Percentiles rank a stretch among this genome's conserved stretches.
These are phyloP conservation scores for Saccharomycopsis sp. DNA, from an alignment of 805 yeast species.

Conservation along the genomic window DNA sequence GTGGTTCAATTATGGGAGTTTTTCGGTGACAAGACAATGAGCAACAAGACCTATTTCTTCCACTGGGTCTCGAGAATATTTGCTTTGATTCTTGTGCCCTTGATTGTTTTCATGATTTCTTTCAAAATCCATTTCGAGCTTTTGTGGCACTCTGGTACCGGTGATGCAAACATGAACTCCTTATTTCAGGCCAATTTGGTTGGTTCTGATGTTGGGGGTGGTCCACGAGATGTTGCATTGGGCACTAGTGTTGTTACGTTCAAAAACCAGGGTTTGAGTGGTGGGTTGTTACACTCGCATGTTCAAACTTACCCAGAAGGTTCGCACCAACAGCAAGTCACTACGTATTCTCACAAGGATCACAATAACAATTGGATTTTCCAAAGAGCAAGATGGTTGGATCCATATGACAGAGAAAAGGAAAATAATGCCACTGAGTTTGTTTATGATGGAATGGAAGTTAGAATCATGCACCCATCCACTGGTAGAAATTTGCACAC, in stretches of 20 bases:
- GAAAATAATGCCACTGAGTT: conserved; percentile 25
- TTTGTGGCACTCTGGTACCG: conserved; percentile 69
- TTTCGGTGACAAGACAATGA: conserved; percentile 57
- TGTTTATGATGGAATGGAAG: conserved; percentile 48
- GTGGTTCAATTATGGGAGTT: conserved; percentile 78
- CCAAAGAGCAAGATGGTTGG: conserved; percentile 38
- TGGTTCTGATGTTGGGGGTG: conserved; percentile 56
- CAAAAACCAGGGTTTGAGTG: conserved; percentile 63
- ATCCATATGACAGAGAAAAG: conserved; percentile 24
- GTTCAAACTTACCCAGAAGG: conserved; percentile 66
- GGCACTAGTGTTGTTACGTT: conserved; percentile 41
- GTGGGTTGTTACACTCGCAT: conserved; percentile 71
- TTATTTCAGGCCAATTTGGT: conserved; percentile 70
- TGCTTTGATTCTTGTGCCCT: conserved; percentile 58
- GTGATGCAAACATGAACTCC: conserved; percentile 71
- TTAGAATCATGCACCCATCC: conserved; percentile 53
- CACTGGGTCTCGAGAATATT: conserved; percentile 64
- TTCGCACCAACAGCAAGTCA: conserved; percentile 67
- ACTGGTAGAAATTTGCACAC: conserved; percentile 66
- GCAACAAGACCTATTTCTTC: conserved; percentile 39
- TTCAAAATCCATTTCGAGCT: conserved; percentile 73
- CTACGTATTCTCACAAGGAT: conserved; percentile 73
- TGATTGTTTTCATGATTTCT: conserved; percentile 49
- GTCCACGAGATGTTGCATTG: conserved; percentile 58
- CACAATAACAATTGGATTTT: conserved; percentile 61